phyloP scores from a whole-genome alignment of 257 asterid genomes.

The Fraxinus excelsior region DNA sequence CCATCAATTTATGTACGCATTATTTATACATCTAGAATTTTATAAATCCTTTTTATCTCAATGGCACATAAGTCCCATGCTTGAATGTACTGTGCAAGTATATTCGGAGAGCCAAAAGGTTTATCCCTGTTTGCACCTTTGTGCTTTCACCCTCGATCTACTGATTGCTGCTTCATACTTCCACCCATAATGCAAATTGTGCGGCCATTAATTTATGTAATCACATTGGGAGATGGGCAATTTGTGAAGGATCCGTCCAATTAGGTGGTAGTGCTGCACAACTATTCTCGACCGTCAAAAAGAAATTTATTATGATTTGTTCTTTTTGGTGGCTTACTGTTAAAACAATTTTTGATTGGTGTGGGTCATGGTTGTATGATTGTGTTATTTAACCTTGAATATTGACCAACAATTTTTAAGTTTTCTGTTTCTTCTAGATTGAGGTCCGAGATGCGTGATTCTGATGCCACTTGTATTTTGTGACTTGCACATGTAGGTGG shows the following conservation, averaged over 20 bases:
- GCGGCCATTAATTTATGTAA: neutral
- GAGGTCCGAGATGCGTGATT: neutral
- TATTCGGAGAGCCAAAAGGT: conserved; percentile 11
- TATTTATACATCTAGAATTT: neutral
- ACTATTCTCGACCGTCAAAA: no score
- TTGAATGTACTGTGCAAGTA: conserved; percentile 21
- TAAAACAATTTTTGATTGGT: neutral
- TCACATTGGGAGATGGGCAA: neutral
- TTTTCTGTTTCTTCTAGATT: neutral
- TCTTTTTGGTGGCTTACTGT: neutral
- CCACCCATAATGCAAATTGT: neutral
- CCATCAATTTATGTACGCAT: neutral
- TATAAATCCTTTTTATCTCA: neutral
- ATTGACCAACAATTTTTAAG: neutral
- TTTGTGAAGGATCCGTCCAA: neutral
- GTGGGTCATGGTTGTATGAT: neutral
- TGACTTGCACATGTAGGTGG: conserved; percentile 54
- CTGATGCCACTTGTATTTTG: conserved; percentile 19
- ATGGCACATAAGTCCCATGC: neutral
- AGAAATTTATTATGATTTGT: no score
- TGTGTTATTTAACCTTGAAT: neutral
- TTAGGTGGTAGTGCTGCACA: neutral
- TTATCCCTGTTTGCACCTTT: neutral
- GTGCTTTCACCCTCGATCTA: neutral
- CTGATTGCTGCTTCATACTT: neutral